Conservation (phyloP, 306 rosid genomes). For the Quercus agrifolia region DNA sequence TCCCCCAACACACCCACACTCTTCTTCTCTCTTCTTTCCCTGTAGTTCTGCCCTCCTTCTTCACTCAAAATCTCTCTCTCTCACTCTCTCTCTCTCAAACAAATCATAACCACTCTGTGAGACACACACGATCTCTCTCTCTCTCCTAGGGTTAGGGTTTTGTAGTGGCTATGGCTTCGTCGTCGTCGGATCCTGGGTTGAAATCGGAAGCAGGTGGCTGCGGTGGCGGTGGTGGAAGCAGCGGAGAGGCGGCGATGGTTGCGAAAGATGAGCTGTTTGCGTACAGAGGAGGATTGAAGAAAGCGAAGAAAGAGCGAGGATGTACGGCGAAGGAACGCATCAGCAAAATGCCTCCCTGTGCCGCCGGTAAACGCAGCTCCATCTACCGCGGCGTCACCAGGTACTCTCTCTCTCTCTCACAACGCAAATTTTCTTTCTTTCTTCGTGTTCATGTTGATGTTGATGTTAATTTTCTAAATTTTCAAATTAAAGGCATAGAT, state of each 20-base stretch:
- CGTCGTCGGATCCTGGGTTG: constrained; percentile 78
- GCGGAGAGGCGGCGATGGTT: constrained; percentile 44
- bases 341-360: constrained; percentile 98
- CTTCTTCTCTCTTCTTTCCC: background rate
- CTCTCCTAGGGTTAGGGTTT: constrained; percentile 39
- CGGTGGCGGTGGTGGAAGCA: constrained; percentile 13
- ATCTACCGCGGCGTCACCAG: constrained; percentile 98
- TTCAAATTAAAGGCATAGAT: constrained; percentile 78
- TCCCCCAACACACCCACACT: background rate
- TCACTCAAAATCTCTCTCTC: constrained; percentile 19
- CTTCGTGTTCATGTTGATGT: no score
- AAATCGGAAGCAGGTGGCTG: constrained; percentile 45
- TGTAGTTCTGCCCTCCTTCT: constrained; percentile 36
- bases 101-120: background rate
- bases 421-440: no score
- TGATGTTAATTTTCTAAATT: constrained; percentile 1
- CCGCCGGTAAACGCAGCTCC: constrained; percentile 97
- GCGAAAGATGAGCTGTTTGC: constrained; percentile 62
- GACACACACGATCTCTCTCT: constrained; percentile 16
- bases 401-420: constrained; percentile 16
- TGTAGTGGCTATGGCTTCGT: constrained; percentile 63
- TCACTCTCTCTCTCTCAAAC: constrained; percentile 11
- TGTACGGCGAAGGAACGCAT: constrained; percentile 97
- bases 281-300: constrained; percentile 91
- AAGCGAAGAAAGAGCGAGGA: constrained; percentile 88